Evolutionary conservation across 1,284 basidiomycete species (phyloP).

Genomic region (Cryptococcus maquisensis): DNA sequence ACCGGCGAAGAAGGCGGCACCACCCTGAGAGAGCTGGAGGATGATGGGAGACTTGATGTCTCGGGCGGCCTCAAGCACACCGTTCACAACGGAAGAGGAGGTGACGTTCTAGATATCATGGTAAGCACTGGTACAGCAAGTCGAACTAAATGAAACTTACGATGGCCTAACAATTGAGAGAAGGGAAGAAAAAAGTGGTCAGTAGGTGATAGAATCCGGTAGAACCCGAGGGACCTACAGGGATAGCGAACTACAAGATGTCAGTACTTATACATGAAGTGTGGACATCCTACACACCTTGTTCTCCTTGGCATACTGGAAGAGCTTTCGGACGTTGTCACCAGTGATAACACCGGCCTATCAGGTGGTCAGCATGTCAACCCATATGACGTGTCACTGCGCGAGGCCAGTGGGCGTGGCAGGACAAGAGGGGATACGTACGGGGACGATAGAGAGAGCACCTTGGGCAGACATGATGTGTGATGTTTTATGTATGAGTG

Average conservation of each 20-base stretch:
- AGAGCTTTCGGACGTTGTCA: constrained; percentile 79
- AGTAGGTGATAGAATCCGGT: neutral
- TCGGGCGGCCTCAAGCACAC: constrained; percentile 81
- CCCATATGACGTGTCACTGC: neutral
- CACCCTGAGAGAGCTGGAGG: constrained; percentile 95
- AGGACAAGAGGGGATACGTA: constrained; percentile 18
- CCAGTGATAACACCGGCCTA: constrained; percentile 84
- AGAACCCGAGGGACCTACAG: constrained; percentile 51
- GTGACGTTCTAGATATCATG: constrained; percentile 60
- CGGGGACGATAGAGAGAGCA: constrained; percentile 44
- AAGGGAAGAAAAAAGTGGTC: neutral
- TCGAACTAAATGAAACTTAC: neutral
- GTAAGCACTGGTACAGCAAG: neutral
- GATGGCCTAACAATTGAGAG: neutral
- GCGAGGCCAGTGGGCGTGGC: neutral
- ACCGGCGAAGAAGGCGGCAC: constrained; percentile 92
- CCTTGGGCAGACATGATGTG: constrained; percentile 25
- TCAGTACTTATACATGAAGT: constrained; percentile 7
- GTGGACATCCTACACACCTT: constrained; percentile 56
- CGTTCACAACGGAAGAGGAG: constrained; percentile 81
- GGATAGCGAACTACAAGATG: constrained; percentile 69
- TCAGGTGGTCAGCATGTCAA: neutral
- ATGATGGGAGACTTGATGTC: constrained; percentile 97
- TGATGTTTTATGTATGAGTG: neutral
- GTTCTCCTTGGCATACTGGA: constrained; percentile 78